Percentiles rank a stretch among this genome's conserved stretches.
These are phyloP conservation scores for Annulohypoxylon truncatum DNA, from an alignment of 2,329 filamentous ascomycete species.

Conservation along the genomic window DNA sequence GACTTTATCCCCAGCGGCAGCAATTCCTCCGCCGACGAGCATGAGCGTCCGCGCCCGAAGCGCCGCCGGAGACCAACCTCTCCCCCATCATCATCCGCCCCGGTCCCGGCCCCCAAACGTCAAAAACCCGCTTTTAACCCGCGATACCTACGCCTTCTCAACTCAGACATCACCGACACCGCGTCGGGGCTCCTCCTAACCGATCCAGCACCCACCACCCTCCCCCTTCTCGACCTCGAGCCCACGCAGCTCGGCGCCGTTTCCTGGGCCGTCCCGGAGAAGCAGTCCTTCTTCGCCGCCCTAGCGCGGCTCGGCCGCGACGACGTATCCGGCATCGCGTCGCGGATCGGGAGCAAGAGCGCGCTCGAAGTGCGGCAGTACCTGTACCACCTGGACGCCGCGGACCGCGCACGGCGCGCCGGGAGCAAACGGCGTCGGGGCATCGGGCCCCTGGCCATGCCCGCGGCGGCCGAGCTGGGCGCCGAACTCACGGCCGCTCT, in stretches of 20 bases:
- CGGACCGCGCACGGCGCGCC: conserved; percentile 55
- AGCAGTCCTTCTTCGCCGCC: conserved; percentile 74
- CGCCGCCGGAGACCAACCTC: conserved; percentile 30
- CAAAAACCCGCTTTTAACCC: conserved; percentile 57
- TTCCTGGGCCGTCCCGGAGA: conserved; percentile 78
- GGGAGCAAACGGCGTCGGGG: conserved; percentile 47
- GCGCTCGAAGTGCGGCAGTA: conserved; percentile 79
- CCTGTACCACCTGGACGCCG: conserved; percentile 69
- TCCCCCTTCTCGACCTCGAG: conserved; percentile 42
- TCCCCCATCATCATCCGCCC: conserved; percentile 45
- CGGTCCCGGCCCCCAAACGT: conserved; percentile 58
- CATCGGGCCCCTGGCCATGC: conserved; percentile 67
- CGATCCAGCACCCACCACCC: conserved; percentile 28
- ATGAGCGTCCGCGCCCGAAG: conserved; percentile 13
- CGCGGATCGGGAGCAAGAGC: conserved; percentile 75
- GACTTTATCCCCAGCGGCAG: conserved; percentile 9
- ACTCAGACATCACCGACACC: conserved; percentile 68
- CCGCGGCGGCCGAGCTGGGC: conserved; percentile 79
- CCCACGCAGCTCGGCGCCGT: conserved; percentile 74
- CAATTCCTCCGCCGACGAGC: conserved; percentile 20
- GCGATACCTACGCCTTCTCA: conserved; percentile 64
- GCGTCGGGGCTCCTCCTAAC: conserved; percentile 52
- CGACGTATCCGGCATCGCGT: conserved; percentile 71
- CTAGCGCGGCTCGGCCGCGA: conserved; percentile 73
- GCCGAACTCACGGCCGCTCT: conserved; percentile 72